Evolutionary conservation across 140 eudicot species (phyloP).

Genomic region (Stevia rebaudiana): DNA sequence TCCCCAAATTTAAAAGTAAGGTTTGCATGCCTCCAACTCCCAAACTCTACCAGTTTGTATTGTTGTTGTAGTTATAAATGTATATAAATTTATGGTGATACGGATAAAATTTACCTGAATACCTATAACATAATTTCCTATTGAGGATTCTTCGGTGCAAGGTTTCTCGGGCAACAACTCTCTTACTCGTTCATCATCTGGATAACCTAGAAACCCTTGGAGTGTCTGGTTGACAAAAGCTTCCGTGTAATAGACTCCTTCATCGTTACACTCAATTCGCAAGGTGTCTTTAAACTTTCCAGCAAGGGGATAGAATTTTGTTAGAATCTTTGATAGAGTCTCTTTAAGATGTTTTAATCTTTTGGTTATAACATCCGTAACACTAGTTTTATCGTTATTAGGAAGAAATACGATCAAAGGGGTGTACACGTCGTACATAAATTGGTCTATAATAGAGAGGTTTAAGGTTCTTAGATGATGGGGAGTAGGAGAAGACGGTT

Average conservation of each 20-base stretch:
- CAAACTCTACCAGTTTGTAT: no score
- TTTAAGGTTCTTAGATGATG: slow-evolving; percentile 20
- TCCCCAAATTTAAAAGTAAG: no score
- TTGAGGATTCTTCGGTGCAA: neutral
- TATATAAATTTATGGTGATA: no score
- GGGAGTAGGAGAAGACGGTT: slow-evolving; percentile 3
- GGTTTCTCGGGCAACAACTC: slow-evolving; percentile 1
- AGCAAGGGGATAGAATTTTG: slow-evolving; percentile 27
- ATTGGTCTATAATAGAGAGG: slow-evolving; percentile 15
- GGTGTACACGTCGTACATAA: neutral
- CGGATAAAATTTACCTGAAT: neutral
- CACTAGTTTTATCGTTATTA: neutral
- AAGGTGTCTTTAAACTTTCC: slow-evolving; percentile 17
- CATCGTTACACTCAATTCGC: slow-evolving; percentile 21
- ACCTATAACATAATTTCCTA: slow-evolving; percentile 1
- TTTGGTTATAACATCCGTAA: neutral
- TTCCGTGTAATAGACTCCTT: slow-evolving; percentile 15
- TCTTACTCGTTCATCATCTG: slow-evolving; percentile 5
- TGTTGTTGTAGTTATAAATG: neutral
- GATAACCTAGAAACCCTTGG: slow-evolving; percentile 10
- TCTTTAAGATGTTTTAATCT: slow-evolving; percentile 6
- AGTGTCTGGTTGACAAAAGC: slow-evolving; percentile 12
- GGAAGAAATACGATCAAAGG: neutral
- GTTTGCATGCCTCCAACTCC: no score
- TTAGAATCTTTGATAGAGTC: slow-evolving; percentile 12